Evolutionary conservation across 148 eudicot species (phyloP).

Genomic region (Simmondsia chinensis): DNA sequence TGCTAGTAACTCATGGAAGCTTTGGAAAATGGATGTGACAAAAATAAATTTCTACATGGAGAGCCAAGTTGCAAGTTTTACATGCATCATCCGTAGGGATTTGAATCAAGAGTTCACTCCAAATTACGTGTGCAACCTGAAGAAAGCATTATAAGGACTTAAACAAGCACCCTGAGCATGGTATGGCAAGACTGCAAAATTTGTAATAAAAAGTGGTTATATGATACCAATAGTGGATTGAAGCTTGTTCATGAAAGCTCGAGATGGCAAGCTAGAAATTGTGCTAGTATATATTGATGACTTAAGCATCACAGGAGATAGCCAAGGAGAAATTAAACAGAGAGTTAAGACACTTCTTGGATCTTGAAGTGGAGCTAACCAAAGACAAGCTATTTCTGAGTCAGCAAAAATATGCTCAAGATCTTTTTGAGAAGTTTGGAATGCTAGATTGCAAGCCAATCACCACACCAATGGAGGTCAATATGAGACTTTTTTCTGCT

Average conservation of each 20-base stretch:
- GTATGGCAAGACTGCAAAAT: background rate
- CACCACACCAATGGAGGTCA: conserved; percentile 1
- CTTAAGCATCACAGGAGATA: conserved; percentile 4
- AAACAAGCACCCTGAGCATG: background rate
- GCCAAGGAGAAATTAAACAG: background rate
- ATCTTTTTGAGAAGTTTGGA: no score
- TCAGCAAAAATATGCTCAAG: background rate
- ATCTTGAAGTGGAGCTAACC: background rate
- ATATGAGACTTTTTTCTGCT: background rate
- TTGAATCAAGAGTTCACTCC: background rate
- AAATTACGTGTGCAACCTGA: background rate
- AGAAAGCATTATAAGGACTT: no score
- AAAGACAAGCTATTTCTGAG: background rate
- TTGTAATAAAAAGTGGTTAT: no score
- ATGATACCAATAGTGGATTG: no score
- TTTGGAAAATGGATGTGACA: background rate
- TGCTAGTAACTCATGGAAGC: background rate
- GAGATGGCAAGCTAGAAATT: background rate
- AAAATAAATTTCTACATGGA: background rate
- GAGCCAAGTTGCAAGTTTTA: background rate
- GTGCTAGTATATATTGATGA: background rate
- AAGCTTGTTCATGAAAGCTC: no score
- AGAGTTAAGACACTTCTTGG: background rate
- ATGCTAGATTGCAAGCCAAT: no score
- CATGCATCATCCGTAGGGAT: background rate